These are phyloP conservation scores for Drechslera avenae DNA, from an alignment of 2,329 filamentous ascomycete genomes.

Conservation along the genomic window DNA sequence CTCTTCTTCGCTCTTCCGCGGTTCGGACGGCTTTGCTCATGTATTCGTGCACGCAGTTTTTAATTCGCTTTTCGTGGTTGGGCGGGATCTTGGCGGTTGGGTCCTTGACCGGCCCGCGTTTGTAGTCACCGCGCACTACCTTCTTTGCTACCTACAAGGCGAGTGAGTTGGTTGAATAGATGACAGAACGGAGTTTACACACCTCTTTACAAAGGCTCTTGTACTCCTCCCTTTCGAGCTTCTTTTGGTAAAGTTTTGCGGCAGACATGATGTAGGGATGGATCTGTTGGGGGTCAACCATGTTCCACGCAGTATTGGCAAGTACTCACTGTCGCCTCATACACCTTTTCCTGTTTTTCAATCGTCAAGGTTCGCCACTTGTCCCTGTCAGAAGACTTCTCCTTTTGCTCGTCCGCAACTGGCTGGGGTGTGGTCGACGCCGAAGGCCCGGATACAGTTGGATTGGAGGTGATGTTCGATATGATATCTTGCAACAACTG, in stretches of 20 bases:
- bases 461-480: conserved; percentile 77
- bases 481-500: conserved; percentile 75
- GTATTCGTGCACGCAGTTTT: conserved; percentile 81
- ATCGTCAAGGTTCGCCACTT: conserved; percentile 72
- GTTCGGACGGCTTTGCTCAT: conserved; percentile 83
- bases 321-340: conserved; percentile 82
- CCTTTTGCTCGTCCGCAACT: conserved; percentile 59
- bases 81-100: conserved; percentile 73
- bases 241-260: conserved; percentile 83
- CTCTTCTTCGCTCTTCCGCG: conserved; percentile 66
- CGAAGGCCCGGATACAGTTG: conserved; percentile 58
- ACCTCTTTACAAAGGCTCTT: conserved; percentile 70
- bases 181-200: conserved; percentile 1
- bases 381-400: conserved; percentile 60
- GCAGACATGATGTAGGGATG: conserved; percentile 85
- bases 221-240: conserved; percentile 79
- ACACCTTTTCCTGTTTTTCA: conserved; percentile 94
- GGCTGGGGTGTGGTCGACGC: conserved; percentile 70
- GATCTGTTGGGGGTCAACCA: conserved; percentile 59
- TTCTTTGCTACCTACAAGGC: conserved; percentile 72
- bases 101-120: conserved; percentile 82
- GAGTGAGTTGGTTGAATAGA: conserved; percentile 14
- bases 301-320: not conserved
- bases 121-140: conserved; percentile 89
- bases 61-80: conserved; percentile 81